These are phyloP conservation scores for Gossypium rotundifolium DNA, from an alignment of 345 rosid genomes.

Conservation along the genomic window DNA sequence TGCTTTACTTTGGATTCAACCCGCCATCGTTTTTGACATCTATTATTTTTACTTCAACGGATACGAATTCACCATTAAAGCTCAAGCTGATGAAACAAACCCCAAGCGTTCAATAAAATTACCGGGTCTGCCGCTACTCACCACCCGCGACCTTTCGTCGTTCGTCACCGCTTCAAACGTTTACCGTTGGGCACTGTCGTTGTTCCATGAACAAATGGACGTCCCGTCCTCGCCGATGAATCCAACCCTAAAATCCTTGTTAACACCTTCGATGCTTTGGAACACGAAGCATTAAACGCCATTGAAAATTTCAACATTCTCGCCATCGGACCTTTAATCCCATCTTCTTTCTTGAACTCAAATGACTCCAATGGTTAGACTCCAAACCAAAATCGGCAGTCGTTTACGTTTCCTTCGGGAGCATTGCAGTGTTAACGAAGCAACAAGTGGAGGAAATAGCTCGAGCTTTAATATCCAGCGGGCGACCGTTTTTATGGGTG, in stretches of 20 bases:
- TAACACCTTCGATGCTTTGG: slow-evolving; percentile 60
- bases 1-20: slow-evolving; percentile 57
- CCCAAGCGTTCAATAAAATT: slow-evolving; percentile 23
- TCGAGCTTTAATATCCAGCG: slow-evolving; percentile 22
- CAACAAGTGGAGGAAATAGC: slow-evolving; percentile 29
- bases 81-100: slow-evolving; percentile 4
- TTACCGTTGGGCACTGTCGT: slow-evolving; percentile 1
- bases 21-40: slow-evolving; percentile 52
- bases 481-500: slow-evolving; percentile 51
- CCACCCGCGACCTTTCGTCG: slow-evolving; percentile 42
- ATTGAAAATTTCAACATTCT: slow-evolving; percentile 22
- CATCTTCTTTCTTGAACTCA: slow-evolving; percentile 8
- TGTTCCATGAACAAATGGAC: slow-evolving; percentile 29
- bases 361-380: slow-evolving; percentile 22
- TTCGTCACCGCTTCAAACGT: slow-evolving; percentile 22
- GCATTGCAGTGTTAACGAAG: too few relatives aligned
- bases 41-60: slow-evolving; percentile 54
- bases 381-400: slow-evolving; percentile 25
- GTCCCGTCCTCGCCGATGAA: slow-evolving; percentile 22
- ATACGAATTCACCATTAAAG: slow-evolving; percentile 17
- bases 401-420: too few relatives aligned
- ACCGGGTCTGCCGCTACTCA: slow-evolving; percentile 45
- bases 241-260: slow-evolving; percentile 40
- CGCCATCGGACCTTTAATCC: slow-evolving; percentile 47
- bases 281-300: slow-evolving; percentile 36